Evolutionary conservation across 129 eudicot genomes (phyloP).

Genomic region (sunflower (Helianthus annuus)): DNA sequence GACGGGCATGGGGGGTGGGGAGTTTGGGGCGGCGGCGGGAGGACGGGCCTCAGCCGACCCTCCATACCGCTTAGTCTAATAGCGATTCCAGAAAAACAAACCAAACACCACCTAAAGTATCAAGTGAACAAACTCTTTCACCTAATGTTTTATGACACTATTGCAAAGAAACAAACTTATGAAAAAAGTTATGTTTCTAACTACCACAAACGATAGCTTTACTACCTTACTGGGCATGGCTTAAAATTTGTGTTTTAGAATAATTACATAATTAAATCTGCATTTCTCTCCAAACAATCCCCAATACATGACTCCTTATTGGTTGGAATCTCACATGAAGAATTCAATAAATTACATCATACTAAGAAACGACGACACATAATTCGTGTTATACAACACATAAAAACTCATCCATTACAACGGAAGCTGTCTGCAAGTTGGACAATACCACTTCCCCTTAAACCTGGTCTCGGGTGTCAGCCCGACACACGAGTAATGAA

Average conservation of each 20-base stretch:
- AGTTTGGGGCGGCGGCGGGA: no score
- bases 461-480: constrained; percentile 99
- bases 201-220: neutral
- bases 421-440: constrained; percentile 80
- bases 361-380: neutral
- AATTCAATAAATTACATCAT: neutral
- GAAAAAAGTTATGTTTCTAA: neutral
- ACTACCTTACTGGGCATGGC: no score
- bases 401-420: constrained; percentile 11
- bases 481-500: constrained; percentile 94
- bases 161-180: neutral
- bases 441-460: constrained; percentile 98
- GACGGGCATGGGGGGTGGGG: no score
- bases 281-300: constrained; percentile 10
- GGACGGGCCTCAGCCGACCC: no score
- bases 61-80: no score
- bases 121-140: neutral
- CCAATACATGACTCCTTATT: constrained; percentile 4
- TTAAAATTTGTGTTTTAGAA: neutral
- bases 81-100: neutral
- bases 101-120: constrained; percentile 9
- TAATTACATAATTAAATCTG: neutral
- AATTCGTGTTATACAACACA: neutral
- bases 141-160: neutral
- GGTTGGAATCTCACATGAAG: neutral